These are phyloP conservation scores for Firmiana major DNA, from an alignment of 345 rosid genomes.

Conservation along the genomic window DNA sequence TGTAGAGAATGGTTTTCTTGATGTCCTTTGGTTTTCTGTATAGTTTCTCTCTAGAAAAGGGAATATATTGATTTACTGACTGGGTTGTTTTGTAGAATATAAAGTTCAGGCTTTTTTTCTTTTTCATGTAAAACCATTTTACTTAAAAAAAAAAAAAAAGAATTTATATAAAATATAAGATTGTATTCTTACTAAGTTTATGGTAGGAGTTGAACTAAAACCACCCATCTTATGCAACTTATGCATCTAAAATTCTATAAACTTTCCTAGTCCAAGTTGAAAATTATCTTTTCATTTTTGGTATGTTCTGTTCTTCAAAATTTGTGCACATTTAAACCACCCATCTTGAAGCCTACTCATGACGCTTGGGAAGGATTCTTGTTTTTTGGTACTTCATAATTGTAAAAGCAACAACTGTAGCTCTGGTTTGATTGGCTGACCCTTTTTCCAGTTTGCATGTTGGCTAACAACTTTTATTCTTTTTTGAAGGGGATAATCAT, in stretches of 20 bases:
- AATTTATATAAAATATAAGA: not conserved
- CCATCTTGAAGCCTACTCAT: not conserved
- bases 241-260: not conserved
- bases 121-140: not conserved
- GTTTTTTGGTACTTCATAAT: not conserved
- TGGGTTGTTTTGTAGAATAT: not conserved
- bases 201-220: not conserved
- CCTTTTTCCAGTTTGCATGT: conserved; percentile 6
- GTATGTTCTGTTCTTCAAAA: not conserved
- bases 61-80: not conserved
- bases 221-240: not conserved
- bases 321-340: not conserved
- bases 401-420: not conserved
- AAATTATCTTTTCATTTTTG: not conserved
- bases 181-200: not conserved
- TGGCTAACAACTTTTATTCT: conserved; percentile 12
- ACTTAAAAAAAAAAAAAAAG: not conserved
- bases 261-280: not conserved
- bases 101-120: not conserved
- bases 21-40: not conserved
- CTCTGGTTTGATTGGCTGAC: conserved; percentile 3
- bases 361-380: not conserved
- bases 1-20: not conserved
- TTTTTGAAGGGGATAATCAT: conserved; percentile 83
- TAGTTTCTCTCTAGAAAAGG: not conserved